Percentiles rank a stretch among this genome's conserved stretches.
Conservation (phyloP, 2,329 filamentous ascomycete genomes). For the Shiraia sp. region DNA sequence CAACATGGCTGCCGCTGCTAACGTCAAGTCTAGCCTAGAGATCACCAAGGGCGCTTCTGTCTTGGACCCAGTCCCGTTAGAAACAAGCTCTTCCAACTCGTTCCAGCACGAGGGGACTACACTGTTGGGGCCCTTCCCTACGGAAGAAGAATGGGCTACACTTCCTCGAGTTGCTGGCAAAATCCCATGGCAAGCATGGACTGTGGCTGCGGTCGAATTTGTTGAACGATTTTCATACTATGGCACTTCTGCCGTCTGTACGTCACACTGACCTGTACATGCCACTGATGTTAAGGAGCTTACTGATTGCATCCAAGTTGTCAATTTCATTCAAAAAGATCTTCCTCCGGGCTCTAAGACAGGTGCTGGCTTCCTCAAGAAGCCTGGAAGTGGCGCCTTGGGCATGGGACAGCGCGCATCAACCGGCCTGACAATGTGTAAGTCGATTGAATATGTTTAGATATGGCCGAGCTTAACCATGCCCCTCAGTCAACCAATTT, state of each 20-base stretch:
- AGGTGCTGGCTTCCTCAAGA: constrained; percentile 40
- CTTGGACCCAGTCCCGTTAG: constrained; percentile 31
- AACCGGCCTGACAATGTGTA: constrained; percentile 54
- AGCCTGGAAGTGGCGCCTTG: constrained; percentile 51
- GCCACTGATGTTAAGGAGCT: not conserved
- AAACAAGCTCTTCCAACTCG: constrained; percentile 24
- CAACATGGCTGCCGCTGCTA: constrained; percentile 25
- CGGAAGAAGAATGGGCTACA: constrained; percentile 41
- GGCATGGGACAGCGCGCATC: constrained; percentile 60
- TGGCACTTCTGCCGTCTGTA: constrained; percentile 43
- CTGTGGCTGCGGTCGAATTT: constrained; percentile 42
- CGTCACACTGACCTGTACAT: not conserved
- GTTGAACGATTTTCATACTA: constrained; percentile 45
- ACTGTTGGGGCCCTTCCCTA: constrained; percentile 35
- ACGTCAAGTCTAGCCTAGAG: constrained; percentile 36
- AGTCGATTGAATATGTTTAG: not conserved
- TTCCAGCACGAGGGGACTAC: constrained; percentile 20
- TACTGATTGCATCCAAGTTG: constrained; percentile 13
- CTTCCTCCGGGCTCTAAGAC: constrained; percentile 38
- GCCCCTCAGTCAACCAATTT: constrained; percentile 52
- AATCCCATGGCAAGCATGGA: constrained; percentile 43
- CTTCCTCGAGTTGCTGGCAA: constrained; percentile 40
- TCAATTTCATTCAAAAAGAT: constrained; percentile 45
- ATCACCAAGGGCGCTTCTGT: constrained; percentile 36
- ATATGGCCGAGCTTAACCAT: not conserved